Conservation (phyloP, 2,329 filamentous ascomycete species). For the Xenoacremonium recifei region DNA sequence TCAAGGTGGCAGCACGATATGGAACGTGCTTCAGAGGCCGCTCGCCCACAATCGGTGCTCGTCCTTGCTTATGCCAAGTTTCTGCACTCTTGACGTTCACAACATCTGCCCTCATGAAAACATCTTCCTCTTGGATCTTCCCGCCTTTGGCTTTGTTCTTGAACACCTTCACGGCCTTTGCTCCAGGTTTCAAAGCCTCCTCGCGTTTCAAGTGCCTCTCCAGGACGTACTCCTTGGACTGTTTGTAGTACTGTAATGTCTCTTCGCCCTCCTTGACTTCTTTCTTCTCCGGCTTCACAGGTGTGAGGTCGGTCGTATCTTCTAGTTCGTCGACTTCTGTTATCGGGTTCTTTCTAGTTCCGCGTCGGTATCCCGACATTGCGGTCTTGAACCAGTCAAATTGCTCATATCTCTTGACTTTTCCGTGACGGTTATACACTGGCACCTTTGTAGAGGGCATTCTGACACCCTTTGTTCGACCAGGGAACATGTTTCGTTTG, state of each 20-base stretch:
- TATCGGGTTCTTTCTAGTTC: conserved; percentile 46
- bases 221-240: conserved; percentile 80
- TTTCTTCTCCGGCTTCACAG: conserved; percentile 71
- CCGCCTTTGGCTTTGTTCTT: conserved; percentile 71
- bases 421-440: conserved; percentile 73
- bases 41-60: conserved; percentile 68
- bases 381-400: conserved; percentile 87
- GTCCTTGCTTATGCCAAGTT: conserved; percentile 96
- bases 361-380: conserved; percentile 68
- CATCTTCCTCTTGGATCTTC: conserved; percentile 72
- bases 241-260: conserved; percentile 85
- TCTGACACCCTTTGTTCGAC: conserved; percentile 83
- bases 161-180: conserved; percentile 73
- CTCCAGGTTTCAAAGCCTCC: conserved; percentile 73
- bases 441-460: conserved; percentile 78
- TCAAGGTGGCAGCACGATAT: conserved; percentile 85
- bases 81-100: conserved; percentile 86
- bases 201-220: conserved; percentile 86
- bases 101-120: conserved; percentile 77
- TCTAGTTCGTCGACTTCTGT: conserved; percentile 78
- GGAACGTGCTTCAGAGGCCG: conserved; percentile 82
- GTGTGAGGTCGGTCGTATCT: conserved; percentile 72
- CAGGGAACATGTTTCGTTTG: conserved; percentile 76
- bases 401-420: conserved; percentile 71
- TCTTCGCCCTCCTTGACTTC: conserved; percentile 72